Percentiles rank a stretch among this genome's conserved stretches.
phyloP scores from a whole-genome alignment of 805 yeast species.

The Candida ipomoeae region DNA sequence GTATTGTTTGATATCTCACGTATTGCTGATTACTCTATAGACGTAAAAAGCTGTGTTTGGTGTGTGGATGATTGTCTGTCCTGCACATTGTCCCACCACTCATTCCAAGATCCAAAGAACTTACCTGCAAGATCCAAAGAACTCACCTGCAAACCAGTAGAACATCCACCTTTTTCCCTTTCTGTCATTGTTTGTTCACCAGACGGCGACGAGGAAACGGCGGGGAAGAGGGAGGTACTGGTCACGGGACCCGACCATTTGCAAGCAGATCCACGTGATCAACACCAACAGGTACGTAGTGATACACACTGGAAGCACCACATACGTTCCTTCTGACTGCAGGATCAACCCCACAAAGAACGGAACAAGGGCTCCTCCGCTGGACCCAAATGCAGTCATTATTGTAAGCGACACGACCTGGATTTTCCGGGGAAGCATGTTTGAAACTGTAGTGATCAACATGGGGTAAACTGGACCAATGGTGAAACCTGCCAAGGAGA shows the following conservation, averaged over 20 bases:
- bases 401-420: constrained; percentile 23
- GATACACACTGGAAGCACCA: constrained; percentile 22
- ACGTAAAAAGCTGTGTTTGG: no score
- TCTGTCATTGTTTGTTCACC: no score
- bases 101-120: not conserved
- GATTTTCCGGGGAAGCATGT: constrained; percentile 22
- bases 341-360: constrained; percentile 22
- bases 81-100: no score
- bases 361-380: constrained; percentile 24
- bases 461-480: constrained; percentile 24
- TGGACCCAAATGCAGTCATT: constrained; percentile 23
- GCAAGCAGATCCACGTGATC: constrained; percentile 14
- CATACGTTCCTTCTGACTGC: constrained; percentile 21
- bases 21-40: no score
- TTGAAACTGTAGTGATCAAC: constrained; percentile 20
- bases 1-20: constrained; percentile 32
- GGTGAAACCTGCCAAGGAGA: constrained; percentile 16
- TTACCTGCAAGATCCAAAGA: no score
- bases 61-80: no score
- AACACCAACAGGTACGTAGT: constrained; percentile 17
- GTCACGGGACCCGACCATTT: not conserved
- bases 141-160: no score
- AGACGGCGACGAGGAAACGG: not conserved
- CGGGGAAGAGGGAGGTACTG: not conserved
- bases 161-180: not conserved